Evolutionary conservation across 768 basidiomycete species (phyloP).

Genomic region (Mycena indigotica): DNA sequence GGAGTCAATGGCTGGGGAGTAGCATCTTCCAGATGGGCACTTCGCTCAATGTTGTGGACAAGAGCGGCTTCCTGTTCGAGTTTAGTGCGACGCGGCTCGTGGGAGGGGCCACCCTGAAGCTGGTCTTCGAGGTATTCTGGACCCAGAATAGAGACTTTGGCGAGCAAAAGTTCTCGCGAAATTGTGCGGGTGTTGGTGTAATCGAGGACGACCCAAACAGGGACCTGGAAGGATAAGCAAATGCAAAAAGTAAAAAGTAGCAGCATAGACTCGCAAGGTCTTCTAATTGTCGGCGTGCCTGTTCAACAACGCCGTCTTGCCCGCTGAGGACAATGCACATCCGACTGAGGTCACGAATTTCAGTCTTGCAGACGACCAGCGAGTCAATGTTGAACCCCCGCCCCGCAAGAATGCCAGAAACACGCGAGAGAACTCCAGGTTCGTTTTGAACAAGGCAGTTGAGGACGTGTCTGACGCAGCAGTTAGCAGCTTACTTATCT

Average conservation of each 20-base stretch:
- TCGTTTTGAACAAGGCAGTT: conserved; percentile 99
- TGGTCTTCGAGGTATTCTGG: conserved; percentile 96
- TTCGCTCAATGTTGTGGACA: conserved; percentile 77
- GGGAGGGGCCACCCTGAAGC: conserved; percentile 80
- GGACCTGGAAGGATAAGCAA: conserved; percentile 62
- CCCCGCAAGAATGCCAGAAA: conserved; percentile 95
- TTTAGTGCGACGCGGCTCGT: conserved; percentile 70
- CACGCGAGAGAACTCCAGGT: conserved; percentile 97
- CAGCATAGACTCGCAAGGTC: conserved; percentile 71
- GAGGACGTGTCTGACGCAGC: conserved; percentile 75
- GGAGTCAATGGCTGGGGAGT: conserved; percentile 56
- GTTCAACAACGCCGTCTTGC: conserved; percentile 97
- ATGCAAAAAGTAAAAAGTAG: neutral
- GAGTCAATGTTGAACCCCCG: conserved; percentile 99
- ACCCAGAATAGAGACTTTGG: conserved; percentile 95
- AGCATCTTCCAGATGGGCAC: conserved; percentile 42
- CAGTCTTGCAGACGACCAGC: conserved; percentile 95
- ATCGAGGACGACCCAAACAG: conserved; percentile 98
- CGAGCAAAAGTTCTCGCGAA: conserved; percentile 90
- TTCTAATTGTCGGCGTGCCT: conserved; percentile 92
- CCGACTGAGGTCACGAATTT: conserved; percentile 92
- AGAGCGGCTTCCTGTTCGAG: conserved; percentile 70
- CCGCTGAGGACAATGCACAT: conserved; percentile 98
- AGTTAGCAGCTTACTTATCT: conserved; percentile 2
- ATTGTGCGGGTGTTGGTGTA: conserved; percentile 93